phyloP scores from a whole-genome alignment of 2,329 filamentous ascomycete genomes.

The Ceratocystiopsis sp. region DNA sequence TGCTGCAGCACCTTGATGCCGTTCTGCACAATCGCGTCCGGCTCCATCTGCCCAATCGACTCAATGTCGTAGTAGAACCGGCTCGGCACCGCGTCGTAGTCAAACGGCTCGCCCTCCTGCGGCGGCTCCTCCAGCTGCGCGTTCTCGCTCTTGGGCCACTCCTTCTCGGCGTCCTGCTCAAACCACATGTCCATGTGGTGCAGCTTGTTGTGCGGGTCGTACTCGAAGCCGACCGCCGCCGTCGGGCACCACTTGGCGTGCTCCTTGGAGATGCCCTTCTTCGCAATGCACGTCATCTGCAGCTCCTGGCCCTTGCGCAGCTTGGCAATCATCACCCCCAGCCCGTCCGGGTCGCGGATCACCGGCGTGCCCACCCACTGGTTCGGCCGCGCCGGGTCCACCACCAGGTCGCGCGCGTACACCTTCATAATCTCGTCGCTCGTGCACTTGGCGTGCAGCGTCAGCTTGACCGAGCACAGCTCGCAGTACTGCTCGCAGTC shows the following conservation, averaged over 20 bases:
- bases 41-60: conserved; percentile 70
- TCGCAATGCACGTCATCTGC: conserved; percentile 79
- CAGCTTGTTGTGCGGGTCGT: conserved; percentile 94
- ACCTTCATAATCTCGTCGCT: conserved; percentile 83
- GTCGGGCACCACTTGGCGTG: conserved; percentile 97
- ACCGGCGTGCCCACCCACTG: conserved; percentile 65
- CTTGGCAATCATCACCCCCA: conserved; percentile 79
- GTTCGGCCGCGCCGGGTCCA: conserved; percentile 52
- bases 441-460: conserved; percentile 71
- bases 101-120: conserved; percentile 70
- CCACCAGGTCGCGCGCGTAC: conserved; percentile 75
- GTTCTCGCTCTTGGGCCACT: conserved; percentile 80
- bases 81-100: conserved; percentile 72
- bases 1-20: conserved; percentile 79
- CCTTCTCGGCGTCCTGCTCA: conserved; percentile 62
- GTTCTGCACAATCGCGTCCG: conserved; percentile 74
- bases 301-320: conserved; percentile 79
- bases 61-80: conserved; percentile 93
- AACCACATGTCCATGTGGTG: conserved; percentile 90
- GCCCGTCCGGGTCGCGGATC: conserved; percentile 64
- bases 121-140: conserved; percentile 63
- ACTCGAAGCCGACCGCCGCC: conserved; percentile 87
- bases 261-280: conserved; percentile 97
- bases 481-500: conserved; percentile 94
- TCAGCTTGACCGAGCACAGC: conserved; percentile 71